A percentile compares a stretch with the other conserved stretches of the same genome.
Conservation (phyloP, 805 yeast species). For the Hanseniaspora valbyensis region DNA sequence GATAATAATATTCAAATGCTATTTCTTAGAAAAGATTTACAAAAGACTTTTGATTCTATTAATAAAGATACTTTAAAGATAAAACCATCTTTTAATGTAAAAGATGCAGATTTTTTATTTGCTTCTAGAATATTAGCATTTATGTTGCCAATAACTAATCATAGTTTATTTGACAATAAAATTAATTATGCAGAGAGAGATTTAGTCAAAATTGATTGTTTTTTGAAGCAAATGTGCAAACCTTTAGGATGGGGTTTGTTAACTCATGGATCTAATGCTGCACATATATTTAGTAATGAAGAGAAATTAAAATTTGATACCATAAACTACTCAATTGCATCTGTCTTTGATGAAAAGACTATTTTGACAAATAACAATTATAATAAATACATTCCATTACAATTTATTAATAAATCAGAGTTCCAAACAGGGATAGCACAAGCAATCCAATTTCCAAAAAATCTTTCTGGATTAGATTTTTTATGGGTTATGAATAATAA, state of each 20-base stretch:
- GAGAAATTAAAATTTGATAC: background rate
- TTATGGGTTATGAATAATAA: conserved; percentile 86
- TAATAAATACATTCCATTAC: conserved; percentile 2
- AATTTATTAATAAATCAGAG: conserved; percentile 5
- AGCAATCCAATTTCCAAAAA: background rate
- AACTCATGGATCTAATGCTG: background rate
- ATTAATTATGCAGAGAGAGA: conserved; percentile 7
- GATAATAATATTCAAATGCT: background rate
- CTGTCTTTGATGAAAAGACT: conserved; percentile 1
- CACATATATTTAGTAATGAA: background rate
- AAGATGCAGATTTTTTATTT: background rate
- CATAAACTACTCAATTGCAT: background rate
- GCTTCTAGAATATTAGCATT: background rate
- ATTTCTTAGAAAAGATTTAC: conserved; percentile 8
- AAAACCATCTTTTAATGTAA: background rate
- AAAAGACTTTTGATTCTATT: background rate
- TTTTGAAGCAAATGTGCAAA: conserved; percentile 9
- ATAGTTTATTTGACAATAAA: conserved; percentile 7
- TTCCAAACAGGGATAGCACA: conserved; percentile 1
- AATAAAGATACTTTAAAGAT: background rate
- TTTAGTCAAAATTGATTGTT: background rate
- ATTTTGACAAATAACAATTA: background rate
- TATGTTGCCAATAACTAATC: conserved; percentile 5
- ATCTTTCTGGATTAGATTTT: conserved; percentile 35
- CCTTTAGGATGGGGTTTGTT: conserved; percentile 10